Evolutionary conservation across 495 filamentous ascomycete species (phyloP), one percentile per base, ranked within the genome.

Genomic region (Penicillium desertorum): DNA sequence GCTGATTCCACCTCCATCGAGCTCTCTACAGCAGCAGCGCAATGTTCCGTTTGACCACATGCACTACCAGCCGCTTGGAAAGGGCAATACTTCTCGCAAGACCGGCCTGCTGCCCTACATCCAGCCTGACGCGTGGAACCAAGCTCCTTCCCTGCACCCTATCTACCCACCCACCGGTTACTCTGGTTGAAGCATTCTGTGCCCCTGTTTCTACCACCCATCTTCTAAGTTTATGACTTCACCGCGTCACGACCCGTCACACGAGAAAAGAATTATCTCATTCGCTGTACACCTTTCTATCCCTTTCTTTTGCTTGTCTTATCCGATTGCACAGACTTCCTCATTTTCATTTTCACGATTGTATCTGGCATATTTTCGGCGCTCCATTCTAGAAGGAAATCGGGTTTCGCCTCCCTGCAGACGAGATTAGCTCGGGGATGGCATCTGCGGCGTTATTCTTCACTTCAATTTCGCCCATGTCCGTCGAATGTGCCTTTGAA

Each of bases 1-100:
- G 19, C 80, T 97, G 17, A 89, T 94, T 29, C 94, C 93, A 12
- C 90, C 94, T 48, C 89, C 91, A 0, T 89, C 90, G 14, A 80
- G 83, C 0, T 89, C 90, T 11, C 81, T 96, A 45, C 84, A 92
- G 46, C 86, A 90, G 60, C 87, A 88, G 56, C 78, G 79, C 57
- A 76, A 73, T 57, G 60, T 88, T 68, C 68, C 81, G 54, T 76
- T 88, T 68, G 77, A 90, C 62, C 90, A 96, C 74, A 96, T 98
- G 91, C 94, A 96, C 65, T 98, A 97, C 62, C 93, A 96, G 63
- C 90, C 93, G 5, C 73, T 98, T 9, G 89, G 90, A 4, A 90
- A 90, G 65, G 71, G 81, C 9, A 80, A 83, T 4, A 83, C 86
- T 49, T 90, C 96, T 58, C 82, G 86, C 51, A 86, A 88, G 54